phyloP scores from a whole-genome alignment of 192 early-diverging fungal genomes.

The Borealophlyctis nickersoniae region DNA sequence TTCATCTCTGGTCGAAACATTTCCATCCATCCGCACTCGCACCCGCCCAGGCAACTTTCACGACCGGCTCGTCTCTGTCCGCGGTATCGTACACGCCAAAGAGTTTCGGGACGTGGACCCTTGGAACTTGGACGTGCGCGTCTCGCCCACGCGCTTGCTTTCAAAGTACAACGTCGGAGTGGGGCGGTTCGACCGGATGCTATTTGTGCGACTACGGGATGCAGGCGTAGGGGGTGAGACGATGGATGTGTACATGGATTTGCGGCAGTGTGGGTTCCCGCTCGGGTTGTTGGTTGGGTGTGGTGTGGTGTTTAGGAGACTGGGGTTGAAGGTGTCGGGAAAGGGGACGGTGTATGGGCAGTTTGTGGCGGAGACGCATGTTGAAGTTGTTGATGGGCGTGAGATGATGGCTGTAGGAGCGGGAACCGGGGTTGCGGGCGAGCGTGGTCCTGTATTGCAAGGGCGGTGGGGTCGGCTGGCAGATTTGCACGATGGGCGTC shows the following conservation, averaged over 20 bases:
- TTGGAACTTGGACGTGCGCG: too few relatives aligned
- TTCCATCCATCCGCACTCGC: neutral
- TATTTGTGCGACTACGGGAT: slow-evolving; percentile 13
- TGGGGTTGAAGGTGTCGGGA: slow-evolving; percentile 6
- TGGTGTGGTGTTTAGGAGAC: slow-evolving; percentile 5
- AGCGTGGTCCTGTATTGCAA: too few relatives aligned
- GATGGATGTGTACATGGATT: slow-evolving; percentile 23
- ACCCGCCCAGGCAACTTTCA: slow-evolving; percentile 1
- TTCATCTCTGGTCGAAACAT: neutral
- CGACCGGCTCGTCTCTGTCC: slow-evolving; percentile 12
- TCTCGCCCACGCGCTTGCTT: slow-evolving; percentile 2
- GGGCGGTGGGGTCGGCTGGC: neutral
- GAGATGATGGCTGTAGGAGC: neutral
- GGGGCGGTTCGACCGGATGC: slow-evolving; percentile 11
- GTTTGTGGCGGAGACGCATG: slow-evolving; percentile 1
- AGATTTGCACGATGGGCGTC: neutral
- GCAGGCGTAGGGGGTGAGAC: neutral
- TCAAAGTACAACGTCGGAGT: slow-evolving; percentile 12
- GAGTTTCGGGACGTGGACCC: slow-evolving; percentile 10
- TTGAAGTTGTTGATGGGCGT: slow-evolving; percentile 1
- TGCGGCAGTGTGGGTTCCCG: slow-evolving; percentile 7
- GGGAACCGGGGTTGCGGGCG: neutral
- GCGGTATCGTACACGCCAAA: slow-evolving; percentile 5
- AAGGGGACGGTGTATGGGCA: slow-evolving; percentile 4
- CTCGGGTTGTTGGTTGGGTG: slow-evolving; percentile 14